A percentile compares a stretch with the other conserved stretches of the same genome.
Evolutionary conservation across 305 asterid species (phyloP).

Genomic region (Salvia sclarea): DNA sequence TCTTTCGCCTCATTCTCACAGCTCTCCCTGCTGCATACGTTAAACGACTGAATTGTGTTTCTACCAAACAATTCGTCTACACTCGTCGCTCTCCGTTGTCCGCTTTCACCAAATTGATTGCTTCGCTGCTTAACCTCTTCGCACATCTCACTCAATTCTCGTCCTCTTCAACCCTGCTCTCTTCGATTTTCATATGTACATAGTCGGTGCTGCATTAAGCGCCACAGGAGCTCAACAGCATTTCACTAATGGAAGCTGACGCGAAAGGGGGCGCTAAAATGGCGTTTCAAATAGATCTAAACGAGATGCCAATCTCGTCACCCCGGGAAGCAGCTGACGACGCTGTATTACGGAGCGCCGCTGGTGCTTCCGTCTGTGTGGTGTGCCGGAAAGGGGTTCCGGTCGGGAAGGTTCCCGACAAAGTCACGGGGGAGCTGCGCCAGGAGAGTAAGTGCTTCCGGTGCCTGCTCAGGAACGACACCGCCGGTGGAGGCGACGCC

Average conservation of each 20-base stretch:
- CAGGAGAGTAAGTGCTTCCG: conserved; percentile 49
- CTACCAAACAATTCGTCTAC: conserved; percentile 32
- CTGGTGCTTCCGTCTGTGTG: conserved; percentile 32
- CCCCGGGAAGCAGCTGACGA: conserved; percentile 47
- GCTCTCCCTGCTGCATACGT: conserved; percentile 19
- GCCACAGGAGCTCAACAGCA: conserved; percentile 1
- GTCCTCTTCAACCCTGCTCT: background rate
- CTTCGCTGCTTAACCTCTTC: conserved; percentile 10
- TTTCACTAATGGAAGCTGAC: conserved; percentile 30
- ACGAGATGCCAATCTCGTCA: conserved; percentile 56
- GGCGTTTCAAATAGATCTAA: conserved; percentile 57
- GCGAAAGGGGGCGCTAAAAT: conserved; percentile 30
- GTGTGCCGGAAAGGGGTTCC: conserved; percentile 46
- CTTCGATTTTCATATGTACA: background rate
- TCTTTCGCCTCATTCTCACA: conserved; percentile 29
- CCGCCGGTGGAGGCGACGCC: conserved; percentile 33
- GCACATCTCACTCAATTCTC: conserved; percentile 8
- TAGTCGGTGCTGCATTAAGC: conserved; percentile 17
- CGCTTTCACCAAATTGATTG: conserved; percentile 28
- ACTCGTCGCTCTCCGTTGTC: conserved; percentile 29
- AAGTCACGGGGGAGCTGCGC: conserved; percentile 36
- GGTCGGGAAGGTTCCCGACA: conserved; percentile 36
- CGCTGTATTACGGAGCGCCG: conserved; percentile 24
- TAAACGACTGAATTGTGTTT: conserved; percentile 4
- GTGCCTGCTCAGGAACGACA: conserved; percentile 39